Conservation (phyloP, 2,329 filamentous ascomycete species). For the Apiospora phragmitis region DNA sequence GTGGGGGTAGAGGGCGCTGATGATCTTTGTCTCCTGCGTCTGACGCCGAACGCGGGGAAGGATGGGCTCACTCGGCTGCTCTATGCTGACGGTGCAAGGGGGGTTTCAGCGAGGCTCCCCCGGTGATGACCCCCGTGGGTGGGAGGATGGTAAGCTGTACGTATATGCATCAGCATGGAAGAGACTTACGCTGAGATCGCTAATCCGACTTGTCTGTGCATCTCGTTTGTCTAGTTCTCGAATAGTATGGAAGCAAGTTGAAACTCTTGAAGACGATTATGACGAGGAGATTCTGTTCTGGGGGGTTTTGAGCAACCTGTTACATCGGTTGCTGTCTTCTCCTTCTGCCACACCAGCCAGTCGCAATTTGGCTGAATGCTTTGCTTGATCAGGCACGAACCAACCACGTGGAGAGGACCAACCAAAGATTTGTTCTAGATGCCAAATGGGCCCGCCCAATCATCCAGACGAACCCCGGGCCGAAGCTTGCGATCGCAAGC, state of each 20-base stretch:
- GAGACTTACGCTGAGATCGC: neutral
- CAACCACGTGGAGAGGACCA: neutral
- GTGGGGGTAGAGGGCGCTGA: neutral
- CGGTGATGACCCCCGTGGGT: neutral
- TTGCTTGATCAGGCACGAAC: neutral
- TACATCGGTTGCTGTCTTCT: neutral
- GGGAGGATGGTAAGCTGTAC: neutral
- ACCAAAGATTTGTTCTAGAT: neutral
- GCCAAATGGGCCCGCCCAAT: neutral
- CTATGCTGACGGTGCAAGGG: neutral
- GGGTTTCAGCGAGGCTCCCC: neutral
- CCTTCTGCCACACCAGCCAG: neutral
- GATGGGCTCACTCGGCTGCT: neutral
- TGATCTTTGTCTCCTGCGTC: neutral
- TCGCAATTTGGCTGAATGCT: neutral
- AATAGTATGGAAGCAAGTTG: neutral
- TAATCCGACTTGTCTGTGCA: neutral
- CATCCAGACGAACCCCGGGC: neutral
- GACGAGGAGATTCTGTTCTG: too few relatives aligned
- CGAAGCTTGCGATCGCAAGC: neutral
- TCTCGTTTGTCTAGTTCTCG: neutral
- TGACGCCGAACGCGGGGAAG: neutral
- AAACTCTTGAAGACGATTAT: neutral
- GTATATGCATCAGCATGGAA: neutral
- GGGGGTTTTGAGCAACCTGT: neutral